These are phyloP conservation scores for Piper longum DNA, from an alignment of 164 flowering plant genomes.

Conservation along the genomic window DNA sequence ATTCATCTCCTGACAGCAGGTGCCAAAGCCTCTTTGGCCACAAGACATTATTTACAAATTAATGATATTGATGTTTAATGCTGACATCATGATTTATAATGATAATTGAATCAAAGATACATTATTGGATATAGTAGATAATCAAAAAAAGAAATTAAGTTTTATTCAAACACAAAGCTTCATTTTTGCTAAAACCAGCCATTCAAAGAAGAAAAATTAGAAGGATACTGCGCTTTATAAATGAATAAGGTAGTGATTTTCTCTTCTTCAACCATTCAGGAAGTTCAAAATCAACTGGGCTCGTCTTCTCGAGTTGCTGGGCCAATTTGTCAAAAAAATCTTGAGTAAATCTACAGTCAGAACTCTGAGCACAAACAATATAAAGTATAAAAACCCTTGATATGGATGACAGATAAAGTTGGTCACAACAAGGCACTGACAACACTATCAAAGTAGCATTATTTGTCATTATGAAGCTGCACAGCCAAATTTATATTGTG, in stretches of 20 bases:
- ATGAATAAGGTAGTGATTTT: slow-evolving; percentile 4
- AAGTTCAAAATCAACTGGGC: slow-evolving; percentile 8
- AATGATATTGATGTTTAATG: neutral
- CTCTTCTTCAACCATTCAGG: slow-evolving; percentile 6
- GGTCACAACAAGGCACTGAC: neutral
- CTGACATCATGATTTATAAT: neutral
- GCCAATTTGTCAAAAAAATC: slow-evolving; percentile 4
- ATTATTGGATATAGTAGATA: neutral
- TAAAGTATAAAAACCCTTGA: neutral
- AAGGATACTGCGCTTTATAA: slow-evolving; percentile 9
- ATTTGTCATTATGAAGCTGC: neutral
- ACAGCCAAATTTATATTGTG: slow-evolving; percentile 3
- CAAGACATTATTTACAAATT: neutral
- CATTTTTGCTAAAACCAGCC: neutral
- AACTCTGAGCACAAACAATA: neutral
- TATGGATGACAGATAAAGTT: neutral
- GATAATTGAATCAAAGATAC: neutral
- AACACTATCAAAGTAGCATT: neutral
- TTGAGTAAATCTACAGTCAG: neutral
- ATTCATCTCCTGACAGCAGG: too few species aligned
- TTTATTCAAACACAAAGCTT: neutral
- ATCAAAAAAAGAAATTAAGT: neutral
- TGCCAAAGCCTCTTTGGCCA: too few species aligned
- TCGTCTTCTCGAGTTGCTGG: slow-evolving; percentile 3
- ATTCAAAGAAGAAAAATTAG: neutral